Percentiles rank a stretch among this genome's conserved stretches.
Evolutionary conservation across 768 basidiomycete genomes (phyloP).

Genomic region (Xanthoconium stramineum): DNA sequence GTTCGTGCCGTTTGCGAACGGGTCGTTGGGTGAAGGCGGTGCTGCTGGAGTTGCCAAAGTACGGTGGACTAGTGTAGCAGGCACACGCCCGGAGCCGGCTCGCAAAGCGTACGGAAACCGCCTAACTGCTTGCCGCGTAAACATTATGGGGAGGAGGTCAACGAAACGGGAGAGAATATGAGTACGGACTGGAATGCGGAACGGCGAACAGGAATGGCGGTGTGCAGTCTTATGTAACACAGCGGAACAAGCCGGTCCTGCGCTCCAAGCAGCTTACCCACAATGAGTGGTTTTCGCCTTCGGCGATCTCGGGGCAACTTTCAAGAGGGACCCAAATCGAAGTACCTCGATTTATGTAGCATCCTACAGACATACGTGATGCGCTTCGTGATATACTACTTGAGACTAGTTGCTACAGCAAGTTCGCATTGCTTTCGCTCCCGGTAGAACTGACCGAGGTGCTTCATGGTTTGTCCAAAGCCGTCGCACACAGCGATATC

Average conservation of each 20-base stretch:
- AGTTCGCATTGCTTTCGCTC: slow-evolving; percentile 39
- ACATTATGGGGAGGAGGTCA: slow-evolving; percentile 23
- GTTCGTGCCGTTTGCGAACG: slow-evolving; percentile 92
- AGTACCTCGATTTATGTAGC: slow-evolving; percentile 2
- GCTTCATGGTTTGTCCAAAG: slow-evolving; percentile 71
- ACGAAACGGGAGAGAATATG: not conserved
- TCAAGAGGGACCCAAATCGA: slow-evolving; percentile 1
- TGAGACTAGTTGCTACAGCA: not conserved
- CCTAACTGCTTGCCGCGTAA: slow-evolving; percentile 37
- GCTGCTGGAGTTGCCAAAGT: slow-evolving; percentile 46
- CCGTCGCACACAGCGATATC: slow-evolving; percentile 53
- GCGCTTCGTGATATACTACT: not conserved
- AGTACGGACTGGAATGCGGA: not conserved
- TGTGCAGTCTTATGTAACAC: slow-evolving; percentile 13
- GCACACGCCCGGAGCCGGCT: slow-evolving; percentile 15
- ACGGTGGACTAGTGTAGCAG: slow-evolving; percentile 25
- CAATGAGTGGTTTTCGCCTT: too few relatives aligned
- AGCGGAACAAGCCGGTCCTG: slow-evolving; percentile 17
- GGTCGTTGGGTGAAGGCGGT: slow-evolving; percentile 72
- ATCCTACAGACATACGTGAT: not conserved
- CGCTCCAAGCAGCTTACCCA: too few relatives aligned
- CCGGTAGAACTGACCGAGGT: slow-evolving; percentile 66
- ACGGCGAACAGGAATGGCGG: not conserved
- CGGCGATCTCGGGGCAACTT: not conserved
- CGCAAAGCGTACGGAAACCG: slow-evolving; percentile 33